Base-by-base conservation (phyloP, 2,329 filamentous ascomycete genomes). In the Ophiostoma tasmaniense region DNA sequence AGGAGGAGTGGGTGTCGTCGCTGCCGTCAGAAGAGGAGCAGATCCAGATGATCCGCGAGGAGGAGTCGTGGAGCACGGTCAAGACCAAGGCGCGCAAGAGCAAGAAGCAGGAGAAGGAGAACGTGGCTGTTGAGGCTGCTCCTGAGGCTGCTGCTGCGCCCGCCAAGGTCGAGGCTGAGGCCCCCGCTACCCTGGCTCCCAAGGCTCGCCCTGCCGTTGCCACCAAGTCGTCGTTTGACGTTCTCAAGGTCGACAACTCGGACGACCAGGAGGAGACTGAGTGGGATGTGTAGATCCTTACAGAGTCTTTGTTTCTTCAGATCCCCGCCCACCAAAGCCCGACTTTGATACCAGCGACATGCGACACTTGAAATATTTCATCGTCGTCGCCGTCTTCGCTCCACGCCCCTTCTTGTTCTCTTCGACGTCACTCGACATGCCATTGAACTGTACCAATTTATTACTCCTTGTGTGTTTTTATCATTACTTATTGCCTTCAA, bases 21-120 rank as follows among this genome's bases (percentile, higher is more conserved):
- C 78, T 86, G 1, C 84, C 84, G 2, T 87, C 86, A 0, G 85
- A 88, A 76, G 86, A 89, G 76, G 84, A 88, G 77, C 86, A 88
- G 78, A 79, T 88, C 73, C 81, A 87, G 78, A 79, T 84, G 75
- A 80, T 87, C 68, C 83, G 83, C 73, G 79, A 81, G 61, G 82
- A 87, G 72, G 79, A 81, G 66, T 76, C 78, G 22, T 89, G 87
- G 87, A 87, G 80, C 76, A 87, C 86, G 39, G 87, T 89, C 66
- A 81, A 80, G 76, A 79, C 77, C 69, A 80, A 80, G 76, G 70
- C 74, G 3, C 76, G 76, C 71, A 81, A 82, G 78, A 76, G 76
- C 70, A 77, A 80, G 74, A 79, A 81, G 77, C n/a, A 45, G 64
- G 80, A 79, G 73, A 79, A 81, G 77, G 79, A 64, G 61, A 80